These are phyloP conservation scores for Hypoxylon fuscum DNA, from an alignment of 495 filamentous ascomycete species.

Conservation along the genomic window DNA sequence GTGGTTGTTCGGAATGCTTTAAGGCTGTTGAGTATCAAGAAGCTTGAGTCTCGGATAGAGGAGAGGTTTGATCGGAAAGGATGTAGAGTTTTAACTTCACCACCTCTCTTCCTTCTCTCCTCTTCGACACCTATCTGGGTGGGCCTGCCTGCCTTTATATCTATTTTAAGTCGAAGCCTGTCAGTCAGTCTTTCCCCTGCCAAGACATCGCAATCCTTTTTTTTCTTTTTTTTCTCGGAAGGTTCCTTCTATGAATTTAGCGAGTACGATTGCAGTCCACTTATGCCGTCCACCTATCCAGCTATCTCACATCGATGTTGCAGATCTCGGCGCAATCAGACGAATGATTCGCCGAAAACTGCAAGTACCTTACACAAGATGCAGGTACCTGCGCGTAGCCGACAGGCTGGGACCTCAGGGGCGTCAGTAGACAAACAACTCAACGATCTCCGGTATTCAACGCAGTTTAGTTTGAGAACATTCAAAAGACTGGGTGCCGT, in stretches of 20 bases:
- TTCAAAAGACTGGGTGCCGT: too few relatives aligned
- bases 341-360: slow-evolving; percentile 24
- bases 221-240: slow-evolving; percentile 16
- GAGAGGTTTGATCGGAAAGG: neutral
- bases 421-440: slow-evolving; percentile 17
- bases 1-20: neutral
- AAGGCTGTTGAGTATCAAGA: neutral
- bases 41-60: neutral
- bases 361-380: slow-evolving; percentile 12
- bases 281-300: too few relatives aligned
- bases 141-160: slow-evolving; percentile 6
- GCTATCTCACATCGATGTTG: too few relatives aligned
- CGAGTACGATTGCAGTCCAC: slow-evolving; percentile 21
- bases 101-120: slow-evolving; percentile 2
- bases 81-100: neutral
- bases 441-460: neutral
- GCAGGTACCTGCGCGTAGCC: slow-evolving; percentile 17
- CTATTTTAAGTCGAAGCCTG: slow-evolving; percentile 12
- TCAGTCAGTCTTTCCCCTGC: slow-evolving; percentile 23
- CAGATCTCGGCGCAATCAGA: slow-evolving; percentile 20
- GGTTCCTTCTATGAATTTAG: slow-evolving; percentile 16
- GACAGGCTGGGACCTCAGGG: slow-evolving; percentile 12
- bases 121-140: slow-evolving; percentile 2
- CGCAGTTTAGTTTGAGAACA: too few relatives aligned
- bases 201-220: slow-evolving; percentile 21